These are phyloP conservation scores for Scutellospora calospora DNA, from an alignment of 371 early-diverging fungal genomes.

Conservation along the genomic window DNA sequence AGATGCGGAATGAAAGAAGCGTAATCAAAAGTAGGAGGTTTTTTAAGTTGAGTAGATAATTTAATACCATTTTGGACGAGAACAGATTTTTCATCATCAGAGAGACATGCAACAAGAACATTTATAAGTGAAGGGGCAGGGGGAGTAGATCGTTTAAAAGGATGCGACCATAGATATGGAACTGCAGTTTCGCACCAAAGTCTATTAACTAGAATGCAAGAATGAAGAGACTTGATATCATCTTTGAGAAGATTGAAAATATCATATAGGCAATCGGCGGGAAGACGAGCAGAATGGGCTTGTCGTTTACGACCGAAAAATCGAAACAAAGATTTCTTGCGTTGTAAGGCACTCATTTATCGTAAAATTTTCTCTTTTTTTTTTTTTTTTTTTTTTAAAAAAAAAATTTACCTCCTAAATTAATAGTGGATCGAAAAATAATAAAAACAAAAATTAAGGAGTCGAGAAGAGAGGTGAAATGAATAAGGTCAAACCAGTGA, in stretches of 20 bases:
- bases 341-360: constrained; percentile 15
- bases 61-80: neutral
- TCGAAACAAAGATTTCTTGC: constrained; percentile 9
- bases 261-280: constrained; percentile 36
- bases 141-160: constrained; percentile 3
- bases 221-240: constrained; percentile 31
- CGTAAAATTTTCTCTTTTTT: neutral
- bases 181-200: constrained; percentile 39
- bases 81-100: constrained; percentile 5
- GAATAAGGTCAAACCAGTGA: too few species aligned
- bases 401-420: too few species aligned
- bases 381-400: too few species aligned
- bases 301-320: constrained; percentile 1
- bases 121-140: constrained; percentile 24
- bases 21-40: constrained; percentile 19
- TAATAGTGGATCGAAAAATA: too few species aligned
- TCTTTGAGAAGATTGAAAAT: constrained; percentile 29
- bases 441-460: too few species aligned
- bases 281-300: constrained; percentile 5
- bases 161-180: constrained; percentile 23
- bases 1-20: constrained; percentile 13
- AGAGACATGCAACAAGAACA: constrained; percentile 3
- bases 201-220: constrained; percentile 38
- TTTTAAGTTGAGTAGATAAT: neutral
- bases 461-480: too few species aligned